Evolutionary conservation across 768 basidiomycete species (phyloP), one percentile per base, ranked within the genome.

Genomic region (Lactarius tabidus): DNA sequence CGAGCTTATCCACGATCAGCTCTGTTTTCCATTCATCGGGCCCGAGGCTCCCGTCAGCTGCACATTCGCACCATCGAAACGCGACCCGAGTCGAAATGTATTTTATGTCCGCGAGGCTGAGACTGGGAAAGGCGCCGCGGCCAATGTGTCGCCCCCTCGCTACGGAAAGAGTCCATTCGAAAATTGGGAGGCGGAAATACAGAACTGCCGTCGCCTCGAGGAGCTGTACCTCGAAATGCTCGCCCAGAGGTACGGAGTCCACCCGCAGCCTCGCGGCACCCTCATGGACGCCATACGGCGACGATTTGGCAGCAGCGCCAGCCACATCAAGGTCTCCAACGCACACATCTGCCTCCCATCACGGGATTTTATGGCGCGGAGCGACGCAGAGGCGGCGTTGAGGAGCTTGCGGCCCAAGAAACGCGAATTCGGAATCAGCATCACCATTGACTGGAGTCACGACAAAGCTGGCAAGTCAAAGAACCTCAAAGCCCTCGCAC

Each of bases 1-100:
- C 2, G 91, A 93, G 73, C 70, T 91, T 56, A 84, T 93, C 58
- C 88, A 91, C 73, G 90, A 93, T 73, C 76, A 87, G 69, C 75
- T 89, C 38, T 73, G 82, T 67, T 90, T 90, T 70, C 86, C 89
- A 1, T 85, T 83, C 64, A 77, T 80, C n/a, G 17, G 62, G n/a
- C 69, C 65, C 7, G 51, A 70, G 67, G 45, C 72, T 63, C 63
- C 76, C 48, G 39, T 71, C 65, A 52, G 48, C 61, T 20, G 53
- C 35, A 45, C 65, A 39, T 56, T 57, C 4, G 15, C 57, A 15
- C 28, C 67, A 23, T 48, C 63, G 12, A n/a, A 14, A 41, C 35
- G 8, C 18, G 29, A 45, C 17, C 33, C 31, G 1, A 23, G 59
- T 20, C 39, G 29, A 26, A 15, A 33, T 14, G 8, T 18, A 5